Conservation (phyloP, 257 asterid genomes). For the Misopates orontium region DNA sequence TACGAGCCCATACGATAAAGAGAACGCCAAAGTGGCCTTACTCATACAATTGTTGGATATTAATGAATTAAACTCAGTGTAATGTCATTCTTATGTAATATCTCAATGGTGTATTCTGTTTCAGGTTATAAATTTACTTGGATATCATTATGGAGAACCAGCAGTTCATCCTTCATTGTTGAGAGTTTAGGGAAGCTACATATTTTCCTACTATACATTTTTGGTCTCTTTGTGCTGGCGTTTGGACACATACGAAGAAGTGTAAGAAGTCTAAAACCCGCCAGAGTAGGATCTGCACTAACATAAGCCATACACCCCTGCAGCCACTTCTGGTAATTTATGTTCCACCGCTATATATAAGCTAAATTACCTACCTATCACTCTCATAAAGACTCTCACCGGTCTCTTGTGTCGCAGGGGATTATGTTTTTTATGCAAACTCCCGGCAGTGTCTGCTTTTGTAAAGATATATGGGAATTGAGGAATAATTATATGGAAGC, state of each 20-base stretch:
- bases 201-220: conserved; percentile 45
- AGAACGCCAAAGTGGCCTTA: no score
- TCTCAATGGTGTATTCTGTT: conserved; percentile 1
- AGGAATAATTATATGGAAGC: no score
- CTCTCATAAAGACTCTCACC: background rate
- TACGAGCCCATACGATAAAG: no score
- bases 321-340: conserved; percentile 46
- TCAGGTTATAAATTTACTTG: conserved; percentile 50
- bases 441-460: conserved; percentile 1
- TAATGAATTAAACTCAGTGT: no score
- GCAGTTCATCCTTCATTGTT: conserved; percentile 44
- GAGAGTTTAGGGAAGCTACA: conserved; percentile 56
- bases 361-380: no score
- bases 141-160: conserved; percentile 42
- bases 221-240: conserved; percentile 56
- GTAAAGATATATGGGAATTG: no score
- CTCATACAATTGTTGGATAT: no score
- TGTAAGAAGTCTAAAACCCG: conserved; percentile 58
- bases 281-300: conserved; percentile 56
- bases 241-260: conserved; percentile 54
- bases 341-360: background rate
- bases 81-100: no score
- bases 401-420: conserved; percentile 16
- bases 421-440: conserved; percentile 7
- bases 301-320: conserved; percentile 39